These are phyloP conservation scores for Codiaeum variegatum DNA, from an alignment of 441 rosid species.

Conservation along the genomic window DNA sequence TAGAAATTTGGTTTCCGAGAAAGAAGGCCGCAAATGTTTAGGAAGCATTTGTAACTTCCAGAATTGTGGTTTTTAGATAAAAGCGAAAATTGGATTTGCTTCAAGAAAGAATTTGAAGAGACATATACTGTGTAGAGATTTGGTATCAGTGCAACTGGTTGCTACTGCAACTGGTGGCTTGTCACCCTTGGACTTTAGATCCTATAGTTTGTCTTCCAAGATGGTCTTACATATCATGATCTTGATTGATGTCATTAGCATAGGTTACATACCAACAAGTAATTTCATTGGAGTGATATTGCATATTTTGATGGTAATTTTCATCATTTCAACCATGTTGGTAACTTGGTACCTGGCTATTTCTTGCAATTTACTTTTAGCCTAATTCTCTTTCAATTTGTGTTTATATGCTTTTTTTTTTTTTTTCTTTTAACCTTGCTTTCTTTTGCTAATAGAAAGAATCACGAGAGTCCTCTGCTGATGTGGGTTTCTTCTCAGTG, in stretches of 20 bases:
- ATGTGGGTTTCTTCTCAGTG: background rate
- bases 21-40: background rate
- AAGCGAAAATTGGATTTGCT: background rate
- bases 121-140: background rate
- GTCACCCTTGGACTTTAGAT: background rate
- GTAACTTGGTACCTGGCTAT: background rate
- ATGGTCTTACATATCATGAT: too few species aligned
- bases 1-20: background rate
- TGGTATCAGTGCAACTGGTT: background rate
- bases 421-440: background rate
- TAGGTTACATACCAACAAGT: background rate
- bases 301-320: background rate
- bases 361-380: background rate
- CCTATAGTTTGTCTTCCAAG: background rate
- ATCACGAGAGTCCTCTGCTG: background rate
- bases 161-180: background rate
- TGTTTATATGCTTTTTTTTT: background rate
- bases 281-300: background rate
- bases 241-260: background rate
- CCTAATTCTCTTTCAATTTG: background rate
- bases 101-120: background rate
- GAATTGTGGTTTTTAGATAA: background rate
- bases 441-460: background rate
- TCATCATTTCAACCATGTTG: background rate
- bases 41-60: background rate